Percentiles rank a stretch among this genome's conserved stretches.
Evolutionary conservation across 1,284 basidiomycete genomes (phyloP).

Genomic region (Somion occarium): DNA sequence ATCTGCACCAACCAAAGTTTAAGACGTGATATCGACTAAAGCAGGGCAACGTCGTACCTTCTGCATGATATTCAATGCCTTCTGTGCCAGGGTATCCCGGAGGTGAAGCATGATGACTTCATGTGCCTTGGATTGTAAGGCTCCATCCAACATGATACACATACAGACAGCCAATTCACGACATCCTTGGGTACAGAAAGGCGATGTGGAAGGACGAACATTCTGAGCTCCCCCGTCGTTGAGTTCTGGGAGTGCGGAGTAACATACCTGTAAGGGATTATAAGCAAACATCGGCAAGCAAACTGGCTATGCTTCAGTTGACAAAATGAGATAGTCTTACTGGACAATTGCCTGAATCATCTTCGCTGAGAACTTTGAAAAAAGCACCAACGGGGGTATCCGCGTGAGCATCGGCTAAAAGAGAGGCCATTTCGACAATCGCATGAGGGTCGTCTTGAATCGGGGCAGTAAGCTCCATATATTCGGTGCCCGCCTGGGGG

Average conservation of each 20-base stretch:
- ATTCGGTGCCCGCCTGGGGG: too few relatives aligned
- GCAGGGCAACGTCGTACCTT: background rate
- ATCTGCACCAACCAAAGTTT: background rate
- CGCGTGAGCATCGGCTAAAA: background rate
- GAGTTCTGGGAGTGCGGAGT: background rate
- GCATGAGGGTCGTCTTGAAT: too few relatives aligned
- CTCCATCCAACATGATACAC: background rate
- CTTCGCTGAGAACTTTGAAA: background rate
- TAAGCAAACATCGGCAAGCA: background rate
- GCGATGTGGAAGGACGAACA: background rate
- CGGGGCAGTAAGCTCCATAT: too few relatives aligned
- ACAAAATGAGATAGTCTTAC: background rate
- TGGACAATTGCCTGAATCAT: background rate
- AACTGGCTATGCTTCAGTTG: background rate
- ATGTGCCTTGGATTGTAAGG: background rate
- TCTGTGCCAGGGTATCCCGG: background rate
- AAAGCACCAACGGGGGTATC: background rate
- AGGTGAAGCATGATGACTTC: background rate
- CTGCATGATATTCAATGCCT: slow-evolving; percentile 4
- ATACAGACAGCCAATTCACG: background rate
- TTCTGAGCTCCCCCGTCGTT: too few relatives aligned
- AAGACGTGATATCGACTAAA: too few relatives aligned
- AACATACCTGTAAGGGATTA: background rate
- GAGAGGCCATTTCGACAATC: background rate
- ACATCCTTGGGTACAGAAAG: background rate